These are phyloP conservation scores for Dictyostelium purpureum DNA, from an alignment of 78 protist genomes.

Conservation along the genomic window DNA sequence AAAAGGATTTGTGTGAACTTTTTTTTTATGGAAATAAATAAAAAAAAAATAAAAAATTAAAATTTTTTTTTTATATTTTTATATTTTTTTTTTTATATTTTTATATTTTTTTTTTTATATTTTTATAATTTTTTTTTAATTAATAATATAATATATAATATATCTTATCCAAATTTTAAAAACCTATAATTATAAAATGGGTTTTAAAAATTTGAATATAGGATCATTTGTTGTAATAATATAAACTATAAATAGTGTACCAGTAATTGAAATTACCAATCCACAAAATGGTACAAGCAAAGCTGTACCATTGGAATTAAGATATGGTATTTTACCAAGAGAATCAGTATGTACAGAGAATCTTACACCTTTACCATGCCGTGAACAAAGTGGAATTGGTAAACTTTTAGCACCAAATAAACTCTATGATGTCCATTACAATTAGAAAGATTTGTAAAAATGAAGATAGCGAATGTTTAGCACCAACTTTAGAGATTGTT, in stretches of 20 bases:
- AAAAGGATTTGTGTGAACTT: too few species aligned
- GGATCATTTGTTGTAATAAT: too few species aligned
- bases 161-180: too few species aligned
- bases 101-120: too few species aligned
- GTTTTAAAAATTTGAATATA: too few species aligned
- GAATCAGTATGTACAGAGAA: slow-evolving; percentile 92
- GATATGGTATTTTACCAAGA: slow-evolving; percentile 84
- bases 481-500: slow-evolving; percentile 33
- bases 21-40: too few species aligned
- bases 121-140: too few species aligned
- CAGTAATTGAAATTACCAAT: neutral
- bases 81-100: too few species aligned
- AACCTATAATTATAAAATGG: too few species aligned
- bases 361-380: slow-evolving; percentile 92
- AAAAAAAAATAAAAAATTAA: too few species aligned
- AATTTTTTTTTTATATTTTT: too few species aligned
- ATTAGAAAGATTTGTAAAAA: slow-evolving; percentile 29
- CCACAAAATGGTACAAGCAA: neutral
- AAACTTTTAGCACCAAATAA: slow-evolving; percentile 51
- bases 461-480: neutral
- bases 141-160: too few species aligned
- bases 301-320: slow-evolving; percentile 38
- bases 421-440: slow-evolving; percentile 60
- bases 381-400: slow-evolving; percentile 69
- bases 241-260: neutral